Evolutionary conservation across 495 filamentous ascomycete species (phyloP).

Genomic region (Corynascus novoguineensis): DNA sequence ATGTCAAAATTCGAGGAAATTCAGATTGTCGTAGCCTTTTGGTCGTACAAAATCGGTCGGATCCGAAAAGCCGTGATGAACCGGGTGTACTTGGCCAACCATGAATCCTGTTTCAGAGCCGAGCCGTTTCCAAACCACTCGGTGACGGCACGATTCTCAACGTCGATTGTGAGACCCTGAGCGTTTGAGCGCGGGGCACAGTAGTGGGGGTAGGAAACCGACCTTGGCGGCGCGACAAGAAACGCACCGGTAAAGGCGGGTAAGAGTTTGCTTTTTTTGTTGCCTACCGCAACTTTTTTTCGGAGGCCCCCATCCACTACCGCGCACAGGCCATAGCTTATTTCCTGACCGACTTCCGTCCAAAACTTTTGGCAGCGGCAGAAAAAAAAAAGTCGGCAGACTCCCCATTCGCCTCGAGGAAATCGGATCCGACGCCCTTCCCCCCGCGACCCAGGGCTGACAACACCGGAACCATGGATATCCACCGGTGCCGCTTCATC

Average conservation of each 20-base stretch:
- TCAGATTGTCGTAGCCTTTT: too few relatives aligned
- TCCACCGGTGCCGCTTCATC: constrained; percentile 95
- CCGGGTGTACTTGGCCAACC: too few relatives aligned
- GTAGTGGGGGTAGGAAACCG: neutral
- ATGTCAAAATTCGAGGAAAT: too few relatives aligned
- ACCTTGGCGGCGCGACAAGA: neutral
- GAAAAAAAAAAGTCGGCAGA: constrained; percentile 32
- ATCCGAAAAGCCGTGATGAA: too few relatives aligned
- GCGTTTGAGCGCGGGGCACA: constrained; percentile 1
- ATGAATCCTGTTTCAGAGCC: neutral
- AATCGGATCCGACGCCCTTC: constrained; percentile 10
- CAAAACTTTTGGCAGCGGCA: constrained; percentile 20
- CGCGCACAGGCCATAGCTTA: constrained; percentile 30
- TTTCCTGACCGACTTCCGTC: constrained; percentile 20
- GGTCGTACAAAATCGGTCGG: too few relatives aligned
- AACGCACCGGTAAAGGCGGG: neutral
- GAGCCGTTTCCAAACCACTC: neutral
- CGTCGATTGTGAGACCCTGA: neutral
- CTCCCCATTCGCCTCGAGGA: neutral
- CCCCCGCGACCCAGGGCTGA: constrained; percentile 12
- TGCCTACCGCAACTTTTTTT: neutral
- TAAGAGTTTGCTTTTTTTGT: neutral
- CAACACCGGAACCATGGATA: constrained; percentile 62
- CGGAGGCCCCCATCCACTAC: neutral
- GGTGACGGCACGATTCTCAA: neutral